Evolutionary conservation across 1,284 basidiomycete species (phyloP), one percentile per base, ranked within the genome.

Genomic region (Sanguinoderma infundibulare): DNA sequence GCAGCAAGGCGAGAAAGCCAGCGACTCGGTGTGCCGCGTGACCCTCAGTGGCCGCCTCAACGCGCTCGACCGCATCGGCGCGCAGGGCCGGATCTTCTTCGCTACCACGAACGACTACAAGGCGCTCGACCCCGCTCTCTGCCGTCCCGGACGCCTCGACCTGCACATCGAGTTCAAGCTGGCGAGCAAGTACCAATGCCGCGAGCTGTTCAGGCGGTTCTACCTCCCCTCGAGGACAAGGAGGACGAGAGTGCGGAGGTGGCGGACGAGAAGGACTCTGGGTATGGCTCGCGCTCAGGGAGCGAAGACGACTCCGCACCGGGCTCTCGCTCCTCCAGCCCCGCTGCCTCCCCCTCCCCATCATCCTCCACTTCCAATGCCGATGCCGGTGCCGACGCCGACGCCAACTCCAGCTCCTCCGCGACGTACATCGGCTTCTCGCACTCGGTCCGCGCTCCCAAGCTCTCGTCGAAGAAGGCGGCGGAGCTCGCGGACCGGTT

Each of bases 131-230:
- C 81, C 89, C 2, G 91, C 91, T 0, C 80, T 92, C 24, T 85
- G 83, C 64, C 84, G 91, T n/a, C 88, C 91, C 2, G 91, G 91
- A 38, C 86, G 91, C 5, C 88, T 92, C 83, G 91, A 93, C 71
- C 69, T 92, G n/a, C 89, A 91, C 67, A 76, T 93, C 57, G 84
- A 91, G 67, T 92, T 92, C 74, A 83, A 83, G 67, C 78, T 87
- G 24, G 87, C 91, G 8, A 89, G 87, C 70, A 81, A 78, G 59
- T 85, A 81, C 73, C 90, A 93, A 69, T 87, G 86, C 1, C 74
- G 74, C 38, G 82, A 87, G 67, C 76, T 93, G 2, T 93, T 86
- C 74, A 80, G 77, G 53, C 79, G 82, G 53, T 92, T 93, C 77
- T 92, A 87, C 70, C 28, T 49, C 1, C 17, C 59, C 14, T 44